Evolutionary conservation across 2,329 filamentous ascomycete species (phyloP), one percentile per base, ranked within the genome.

Genomic region (Gnomoniopsis sp.): DNA sequence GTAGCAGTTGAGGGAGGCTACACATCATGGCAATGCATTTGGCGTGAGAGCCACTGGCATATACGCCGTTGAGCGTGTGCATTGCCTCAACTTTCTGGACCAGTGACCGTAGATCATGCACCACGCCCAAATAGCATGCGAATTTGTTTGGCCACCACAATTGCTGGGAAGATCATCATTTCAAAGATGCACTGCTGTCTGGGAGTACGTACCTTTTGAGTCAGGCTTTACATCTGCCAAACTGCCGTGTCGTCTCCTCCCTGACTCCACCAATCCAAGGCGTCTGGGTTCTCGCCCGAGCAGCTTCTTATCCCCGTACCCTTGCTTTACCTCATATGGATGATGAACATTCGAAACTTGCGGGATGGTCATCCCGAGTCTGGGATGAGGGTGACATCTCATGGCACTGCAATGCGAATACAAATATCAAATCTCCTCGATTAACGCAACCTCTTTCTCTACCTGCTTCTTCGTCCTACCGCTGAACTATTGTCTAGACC

Each of bases 371-470:
- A 41, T 59, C 57, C 57, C 53, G 57, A 56, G 57, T 55, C 49
- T 53, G 57, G 55, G 57, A 52, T 47, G 57, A 50, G 50, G 53
- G 53, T 56, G 53, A 59, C 57, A 52, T 56, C 41, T 30, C 41
- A 23, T 52, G 57, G 38, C 53, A 49, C 34, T 23, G 49, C 49
- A 14, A 36, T 7, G 41, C 44, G 19, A 8, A 38, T 66, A 66
- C 65, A 65, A 65, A 66, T 66, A 59, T 46, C 48, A 56, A 49
- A n/a, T 52, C 47, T 50, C 55, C 57, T 59, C 49, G 44, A 65
- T 49, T 49, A 43, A 47, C 26, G 19, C 26, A 30, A 8, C 33
- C 38, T 38, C 26, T 14, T 36, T 26, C 38, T 43, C 17, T 49
- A 49, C 53, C 49, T 57, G 54, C 22, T 21, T 41, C n/a, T 54